Evolutionary conservation across 352 stramenopile genomes (phyloP), one percentile per base, ranked within the genome.

Genomic region (Globisporangium middletonii): DNA sequence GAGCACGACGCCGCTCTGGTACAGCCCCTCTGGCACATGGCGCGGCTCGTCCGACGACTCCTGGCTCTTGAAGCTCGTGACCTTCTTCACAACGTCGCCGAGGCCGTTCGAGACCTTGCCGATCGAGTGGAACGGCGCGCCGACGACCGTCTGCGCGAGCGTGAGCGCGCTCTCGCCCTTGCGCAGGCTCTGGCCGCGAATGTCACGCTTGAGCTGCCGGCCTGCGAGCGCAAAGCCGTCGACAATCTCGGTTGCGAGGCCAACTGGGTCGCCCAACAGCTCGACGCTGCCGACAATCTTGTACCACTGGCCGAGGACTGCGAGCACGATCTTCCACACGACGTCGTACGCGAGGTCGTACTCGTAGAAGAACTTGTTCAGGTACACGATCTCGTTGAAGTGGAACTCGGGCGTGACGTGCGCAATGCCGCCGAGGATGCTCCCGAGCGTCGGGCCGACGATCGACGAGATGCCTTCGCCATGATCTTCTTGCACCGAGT

Each of bases 201-300:
- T 55, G 54, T 95, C 85, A 30, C 85, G 85, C 69, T 92, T 92
- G 7, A 92, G 55, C 66, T 95, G 85, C 4, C 85, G 83, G 23
- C 67, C 81, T 12, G 83, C 83, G 13, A 93, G 50, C 28, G 83
- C 82, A 63, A 95, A 93, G 12, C 86, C 86, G 59, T 95, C 82
- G 9, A 89, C 79, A 73, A 94, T 89, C 68, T 95, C 86, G 0
- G 79, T 91, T 9, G 85, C 79, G 16, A 95, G 77, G 0, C 86
- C 86, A 33, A 95, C 75, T 7, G 86, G 86, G 60, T 95, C 86
- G 16, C 86, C 86, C 13, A 95, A 64, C 60, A 95, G 65, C 62
- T 95, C 86, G 2, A 95, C 79, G 59, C 80, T 92, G 38, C 86
- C 86, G 23, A 95, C 86, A 28, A 95, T 90, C 61, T 92, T 94